Base-by-base conservation (phyloP, 2,329 filamentous ascomycete species). In the Xylaria digitata region DNA sequence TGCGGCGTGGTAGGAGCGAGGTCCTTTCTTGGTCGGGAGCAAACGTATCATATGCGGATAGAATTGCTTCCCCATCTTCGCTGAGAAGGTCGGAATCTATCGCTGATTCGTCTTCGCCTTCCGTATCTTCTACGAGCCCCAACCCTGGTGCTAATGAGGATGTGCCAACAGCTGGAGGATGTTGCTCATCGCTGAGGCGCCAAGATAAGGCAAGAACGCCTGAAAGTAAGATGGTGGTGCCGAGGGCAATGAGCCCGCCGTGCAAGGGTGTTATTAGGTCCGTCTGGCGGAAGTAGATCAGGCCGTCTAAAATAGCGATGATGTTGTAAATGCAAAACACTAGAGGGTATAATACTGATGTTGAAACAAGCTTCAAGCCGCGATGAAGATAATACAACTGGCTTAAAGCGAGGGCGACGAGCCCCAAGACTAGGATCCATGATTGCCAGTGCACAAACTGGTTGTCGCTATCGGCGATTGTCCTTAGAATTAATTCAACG, bases 271-370 rank as follows among this genome's bases (percentile, higher is more conserved):
- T 89, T 69, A 99, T 88, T 63, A 92, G 86, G 70, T 93, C 90
- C 60, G 91, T 92, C 80, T 99, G 96, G 74, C 91, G 87, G 82
- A 98, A 99, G 81, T 98, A 99, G 74, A 99, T 97, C 72, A 99
- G 85, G 37, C 96, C 96, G 80, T 99, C 96, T 72, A 98, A 84
- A 73, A 99, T 99, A 71, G 96, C 96, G 76, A 98, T 94, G 75
- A 99, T 97, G 84, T 99, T 99, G 85, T 98, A 99, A 71, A 98
- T 89, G 85, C 96, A 99, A 81, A 99, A 99, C 45, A 98, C 94
- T 73, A 98, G 90, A 5, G 96, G 96, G 80, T 99, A 99, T 72
- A 99, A 85, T 68, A 98, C 91, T 75, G 93, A 97, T 23, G 96
- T 98, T 61, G 94, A 97, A 79, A 96, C 94, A 59, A 99, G 86